Evolutionary conservation across 2,329 filamentous ascomycete genomes (phyloP).

Genomic region (Hawksworthiomyces lignivorus): DNA sequence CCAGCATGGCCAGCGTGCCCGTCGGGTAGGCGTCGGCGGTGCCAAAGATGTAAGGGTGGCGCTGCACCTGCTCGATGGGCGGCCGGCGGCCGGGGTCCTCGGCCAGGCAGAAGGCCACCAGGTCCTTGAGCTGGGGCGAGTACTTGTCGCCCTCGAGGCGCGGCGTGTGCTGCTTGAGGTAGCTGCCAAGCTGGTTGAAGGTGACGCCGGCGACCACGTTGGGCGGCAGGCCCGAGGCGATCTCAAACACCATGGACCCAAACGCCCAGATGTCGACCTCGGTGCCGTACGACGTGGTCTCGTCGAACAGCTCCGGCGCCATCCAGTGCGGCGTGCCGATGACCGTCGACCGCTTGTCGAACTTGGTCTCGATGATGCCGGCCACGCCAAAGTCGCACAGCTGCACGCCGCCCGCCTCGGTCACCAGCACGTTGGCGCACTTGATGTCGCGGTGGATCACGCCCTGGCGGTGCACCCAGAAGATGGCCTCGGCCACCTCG

Average conservation of each 20-base stretch:
- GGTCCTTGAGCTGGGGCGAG: constrained; percentile 58
- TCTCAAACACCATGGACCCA: constrained; percentile 72
- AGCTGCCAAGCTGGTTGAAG: constrained; percentile 44
- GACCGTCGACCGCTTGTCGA: constrained; percentile 71
- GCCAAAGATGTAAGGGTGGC: constrained; percentile 60
- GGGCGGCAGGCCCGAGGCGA: constrained; percentile 69
- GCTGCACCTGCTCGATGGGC: constrained; percentile 59
- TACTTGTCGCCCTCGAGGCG: constrained; percentile 65
- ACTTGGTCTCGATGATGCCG: constrained; percentile 65
- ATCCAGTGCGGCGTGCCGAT: constrained; percentile 83
- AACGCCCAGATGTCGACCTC: constrained; percentile 82
- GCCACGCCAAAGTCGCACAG: constrained; percentile 82
- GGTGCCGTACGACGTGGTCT: constrained; percentile 56
- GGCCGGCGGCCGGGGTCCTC: constrained; percentile 62
- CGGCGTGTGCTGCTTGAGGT: constrained; percentile 55
- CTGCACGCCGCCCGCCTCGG: constrained; percentile 68
- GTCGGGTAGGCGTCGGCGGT: constrained; percentile 58
- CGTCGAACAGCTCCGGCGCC: constrained; percentile 69
- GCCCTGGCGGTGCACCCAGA: constrained; percentile 59
- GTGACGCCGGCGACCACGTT: constrained; percentile 52
- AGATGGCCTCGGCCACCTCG: constrained; percentile 58
- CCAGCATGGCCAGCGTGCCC: constrained; percentile 53
- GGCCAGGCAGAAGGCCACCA: constrained; percentile 67
- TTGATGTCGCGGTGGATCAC: constrained; percentile 67
- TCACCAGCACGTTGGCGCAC: constrained; percentile 72